Conservation (phyloP, 176 grass and related monocot species). For the Oryza brachyantha region DNA sequence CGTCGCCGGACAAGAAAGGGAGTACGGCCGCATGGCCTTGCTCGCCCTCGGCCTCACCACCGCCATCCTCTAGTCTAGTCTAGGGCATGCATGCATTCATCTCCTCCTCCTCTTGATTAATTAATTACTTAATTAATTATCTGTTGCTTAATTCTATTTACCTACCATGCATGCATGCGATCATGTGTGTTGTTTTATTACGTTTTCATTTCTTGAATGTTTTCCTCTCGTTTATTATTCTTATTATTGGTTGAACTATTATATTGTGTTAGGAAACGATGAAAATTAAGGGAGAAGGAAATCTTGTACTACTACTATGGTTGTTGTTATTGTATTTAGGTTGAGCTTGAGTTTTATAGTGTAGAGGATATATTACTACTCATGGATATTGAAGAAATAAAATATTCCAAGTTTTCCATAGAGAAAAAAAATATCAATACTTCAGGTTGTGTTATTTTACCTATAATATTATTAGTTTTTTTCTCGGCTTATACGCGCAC, state of each 20-base stretch:
- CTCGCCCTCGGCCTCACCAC: slow-evolving; percentile 31
- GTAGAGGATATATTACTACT: too few species aligned
- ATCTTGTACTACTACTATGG: neutral
- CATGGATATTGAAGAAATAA: too few species aligned
- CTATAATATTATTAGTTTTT: too few species aligned
- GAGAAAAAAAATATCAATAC: too few species aligned
- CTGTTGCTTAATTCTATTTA: too few species aligned
- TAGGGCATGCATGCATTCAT: too few species aligned
- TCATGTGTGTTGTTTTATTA: neutral
- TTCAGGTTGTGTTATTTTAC: too few species aligned
- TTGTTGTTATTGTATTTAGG: neutral
- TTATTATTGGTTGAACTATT: neutral
- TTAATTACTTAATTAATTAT: too few species aligned
- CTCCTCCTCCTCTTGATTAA: too few species aligned
- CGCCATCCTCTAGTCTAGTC: neutral
- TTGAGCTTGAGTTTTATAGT: neutral
- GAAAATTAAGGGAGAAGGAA: neutral
- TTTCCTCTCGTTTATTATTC: neutral
- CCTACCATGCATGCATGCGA: neutral
- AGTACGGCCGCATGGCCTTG: slow-evolving; percentile 38
- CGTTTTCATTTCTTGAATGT: neutral
- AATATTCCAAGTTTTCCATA: too few species aligned
- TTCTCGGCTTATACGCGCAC: too few species aligned
- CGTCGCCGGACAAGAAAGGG: slow-evolving; percentile 32
- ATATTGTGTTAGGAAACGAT: neutral